These are phyloP conservation scores for Fusarium albosuccineum DNA, from an alignment of 2,329 filamentous ascomycete species.

Conservation along the genomic window DNA sequence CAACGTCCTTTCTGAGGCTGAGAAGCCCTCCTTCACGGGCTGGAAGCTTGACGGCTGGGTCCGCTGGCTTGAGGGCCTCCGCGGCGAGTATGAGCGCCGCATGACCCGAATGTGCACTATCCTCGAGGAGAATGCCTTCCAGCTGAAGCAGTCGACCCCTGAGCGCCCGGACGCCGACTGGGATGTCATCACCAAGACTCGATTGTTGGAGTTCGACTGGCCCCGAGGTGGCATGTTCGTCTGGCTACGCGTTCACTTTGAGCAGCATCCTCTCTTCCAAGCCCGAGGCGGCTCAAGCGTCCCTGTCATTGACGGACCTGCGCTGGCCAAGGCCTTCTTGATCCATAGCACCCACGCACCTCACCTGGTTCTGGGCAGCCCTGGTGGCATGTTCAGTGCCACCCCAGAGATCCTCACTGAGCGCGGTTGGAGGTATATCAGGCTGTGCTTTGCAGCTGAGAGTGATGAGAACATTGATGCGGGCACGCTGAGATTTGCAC, in stretches of 20 bases:
- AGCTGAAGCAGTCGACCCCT: constrained; percentile 73
- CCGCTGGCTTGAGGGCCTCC: constrained; percentile 87
- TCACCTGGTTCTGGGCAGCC: constrained; percentile 76
- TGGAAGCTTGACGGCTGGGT: constrained; percentile 92
- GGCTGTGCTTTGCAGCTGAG: constrained; percentile 89
- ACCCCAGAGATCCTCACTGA: constrained; percentile 68
- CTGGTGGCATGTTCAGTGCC: constrained; percentile 81
- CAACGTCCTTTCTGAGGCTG: constrained; percentile 59
- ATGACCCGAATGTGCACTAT: constrained; percentile 84
- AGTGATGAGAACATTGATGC: constrained; percentile 75
- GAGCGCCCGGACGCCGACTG: constrained; percentile 70
- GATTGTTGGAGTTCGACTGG: constrained; percentile 81
- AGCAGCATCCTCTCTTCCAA: constrained; percentile 77
- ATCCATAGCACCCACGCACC: constrained; percentile 77
- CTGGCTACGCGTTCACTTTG: constrained; percentile 81
- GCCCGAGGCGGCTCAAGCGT: constrained; percentile 46
- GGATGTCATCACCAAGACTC: constrained; percentile 80
- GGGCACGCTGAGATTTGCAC: constrained; percentile 73
- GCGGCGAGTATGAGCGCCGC: constrained; percentile 85
- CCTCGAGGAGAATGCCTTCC: constrained; percentile 76
- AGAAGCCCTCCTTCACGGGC: constrained; percentile 63
- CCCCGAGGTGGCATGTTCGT: constrained; percentile 93
- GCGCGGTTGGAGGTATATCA: constrained; percentile 77
- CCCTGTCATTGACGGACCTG: constrained; percentile 63
- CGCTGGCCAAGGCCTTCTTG: constrained; percentile 76